phyloP scores from a whole-genome alignment of 208 protist species.

The Leishmania arabica region DNA sequence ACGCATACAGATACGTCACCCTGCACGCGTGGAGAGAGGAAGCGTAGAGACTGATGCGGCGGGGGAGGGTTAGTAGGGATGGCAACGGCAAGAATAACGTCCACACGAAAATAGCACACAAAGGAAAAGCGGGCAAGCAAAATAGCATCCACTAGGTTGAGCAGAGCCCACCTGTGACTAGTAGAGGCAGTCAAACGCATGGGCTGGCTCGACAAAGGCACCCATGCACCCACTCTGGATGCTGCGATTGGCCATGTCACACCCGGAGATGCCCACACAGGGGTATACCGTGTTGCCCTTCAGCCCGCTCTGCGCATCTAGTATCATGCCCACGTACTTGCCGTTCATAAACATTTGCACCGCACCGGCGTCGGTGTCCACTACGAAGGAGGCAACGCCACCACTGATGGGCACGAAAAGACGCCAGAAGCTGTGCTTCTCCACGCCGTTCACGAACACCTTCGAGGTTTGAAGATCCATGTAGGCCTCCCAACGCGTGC shows the following conservation, averaged over 20 bases:
- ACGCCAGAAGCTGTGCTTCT: constrained; percentile 76
- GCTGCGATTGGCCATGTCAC: constrained; percentile 73
- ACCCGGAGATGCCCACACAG: constrained; percentile 63
- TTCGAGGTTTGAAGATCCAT: constrained; percentile 78
- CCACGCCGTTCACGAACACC: constrained; percentile 63
- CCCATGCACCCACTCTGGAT: constrained; percentile 55
- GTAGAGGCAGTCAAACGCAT: constrained; percentile 48
- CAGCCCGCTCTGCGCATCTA: constrained; percentile 49
- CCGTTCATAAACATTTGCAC: constrained; percentile 84
- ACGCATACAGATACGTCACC: not conserved
- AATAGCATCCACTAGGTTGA: not conserved
- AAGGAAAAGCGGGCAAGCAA: not conserved
- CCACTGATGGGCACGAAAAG: constrained; percentile 69
- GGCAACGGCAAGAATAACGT: constrained; percentile 11
- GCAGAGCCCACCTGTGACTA: constrained; percentile 11
- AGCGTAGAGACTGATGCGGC: not conserved
- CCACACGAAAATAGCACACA: not conserved
- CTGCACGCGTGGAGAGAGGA: not conserved
- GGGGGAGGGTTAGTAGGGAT: not conserved
- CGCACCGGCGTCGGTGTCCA: constrained; percentile 80
- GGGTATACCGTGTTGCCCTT: constrained; percentile 75
- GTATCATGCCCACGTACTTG: constrained; percentile 75
- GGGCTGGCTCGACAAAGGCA: constrained; percentile 43
- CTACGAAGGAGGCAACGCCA: constrained; percentile 70
- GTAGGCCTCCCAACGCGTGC: constrained; percentile 36